A percentile compares a stretch with the other conserved stretches of the same genome.
Conservation (phyloP, 805 yeast species). For the Metschnikowia gelsemii region DNA sequence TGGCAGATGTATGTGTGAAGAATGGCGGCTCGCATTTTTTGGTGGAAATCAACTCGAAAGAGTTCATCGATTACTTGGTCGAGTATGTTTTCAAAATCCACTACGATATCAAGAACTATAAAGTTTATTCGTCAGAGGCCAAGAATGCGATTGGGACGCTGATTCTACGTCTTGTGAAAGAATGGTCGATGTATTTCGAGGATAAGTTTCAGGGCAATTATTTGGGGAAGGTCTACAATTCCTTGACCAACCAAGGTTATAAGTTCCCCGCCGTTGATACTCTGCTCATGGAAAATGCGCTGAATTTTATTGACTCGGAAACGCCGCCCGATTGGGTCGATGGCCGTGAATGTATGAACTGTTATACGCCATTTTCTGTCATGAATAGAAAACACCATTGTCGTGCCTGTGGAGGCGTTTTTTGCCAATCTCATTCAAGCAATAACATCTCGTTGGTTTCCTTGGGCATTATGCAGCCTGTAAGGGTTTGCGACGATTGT, state of each 20-base stretch:
- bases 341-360: slow-evolving; percentile 91
- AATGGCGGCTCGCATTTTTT: slow-evolving; percentile 90
- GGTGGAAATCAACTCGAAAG: slow-evolving; percentile 74
- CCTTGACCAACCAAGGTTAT: slow-evolving; percentile 60
- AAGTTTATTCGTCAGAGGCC: slow-evolving; percentile 23
- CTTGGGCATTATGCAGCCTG: slow-evolving; percentile 83
- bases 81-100: slow-evolving; percentile 39
- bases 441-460: slow-evolving; percentile 70
- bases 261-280: slow-evolving; percentile 55
- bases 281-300: slow-evolving; percentile 28
- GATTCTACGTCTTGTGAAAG: slow-evolving; percentile 64
- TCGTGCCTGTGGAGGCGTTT: slow-evolving; percentile 95
- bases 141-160: slow-evolving; percentile 50
- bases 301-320: slow-evolving; percentile 72
- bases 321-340: slow-evolving; percentile 99
- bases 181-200: slow-evolving; percentile 74
- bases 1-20: slow-evolving; percentile 84
- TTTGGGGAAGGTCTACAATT: slow-evolving; percentile 59
- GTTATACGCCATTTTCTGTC: slow-evolving; percentile 76
- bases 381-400: slow-evolving; percentile 94
- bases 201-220: slow-evolving; percentile 64
- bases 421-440: slow-evolving; percentile 81
- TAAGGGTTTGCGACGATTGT: slow-evolving; percentile 92
- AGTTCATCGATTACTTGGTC: slow-evolving; percentile 81
- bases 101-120: slow-evolving; percentile 32